These are phyloP conservation scores for Cicer bijugum DNA, from an alignment of 306 rosid species.

Conservation along the genomic window DNA sequence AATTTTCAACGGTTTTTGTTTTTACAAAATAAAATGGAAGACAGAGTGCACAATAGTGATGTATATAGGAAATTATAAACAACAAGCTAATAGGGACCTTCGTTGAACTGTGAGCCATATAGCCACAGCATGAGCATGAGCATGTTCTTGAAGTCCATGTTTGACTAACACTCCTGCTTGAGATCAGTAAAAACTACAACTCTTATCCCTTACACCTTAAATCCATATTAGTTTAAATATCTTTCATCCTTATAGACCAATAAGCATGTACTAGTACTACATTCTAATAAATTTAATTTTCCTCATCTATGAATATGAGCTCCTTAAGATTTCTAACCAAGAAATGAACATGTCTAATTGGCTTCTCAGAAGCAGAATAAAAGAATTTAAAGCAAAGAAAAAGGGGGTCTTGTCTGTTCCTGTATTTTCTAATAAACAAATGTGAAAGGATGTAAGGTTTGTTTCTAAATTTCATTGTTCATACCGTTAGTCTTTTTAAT, in stretches of 20 bases:
- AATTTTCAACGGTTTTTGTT: conserved; percentile 1
- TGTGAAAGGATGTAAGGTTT: conserved; percentile 17
- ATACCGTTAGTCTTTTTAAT: conserved; percentile 74
- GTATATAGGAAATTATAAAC: conserved; percentile 5
- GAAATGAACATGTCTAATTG: conserved; percentile 33
- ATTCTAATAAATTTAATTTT: conserved; percentile 6
- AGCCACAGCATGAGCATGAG: conserved; percentile 2
- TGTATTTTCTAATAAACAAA: conserved; percentile 26
- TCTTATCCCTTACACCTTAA: conserved; percentile 14
- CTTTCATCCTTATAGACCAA: conserved; percentile 15
- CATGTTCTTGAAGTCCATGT: conserved; percentile 23
- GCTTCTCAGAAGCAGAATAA: conserved; percentile 5
- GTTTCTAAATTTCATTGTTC: conserved; percentile 36
- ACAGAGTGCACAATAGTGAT: not conserved
- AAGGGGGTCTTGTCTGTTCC: not conserved
- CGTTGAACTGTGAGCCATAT: not conserved
- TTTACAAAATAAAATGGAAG: conserved; percentile 11
- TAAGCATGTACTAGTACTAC: not conserved
- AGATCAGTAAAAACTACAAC: conserved; percentile 14
- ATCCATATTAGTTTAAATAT: not conserved
- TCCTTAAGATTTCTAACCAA: conserved; percentile 3
- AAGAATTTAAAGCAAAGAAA: conserved; percentile 29
- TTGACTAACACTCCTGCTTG: not conserved
- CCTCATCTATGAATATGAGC: conserved; percentile 15
- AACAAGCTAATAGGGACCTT: conserved; percentile 7